These are phyloP conservation scores for Sechiopsis laciniata DNA, from an alignment of 306 rosid species.

Conservation along the genomic window DNA sequence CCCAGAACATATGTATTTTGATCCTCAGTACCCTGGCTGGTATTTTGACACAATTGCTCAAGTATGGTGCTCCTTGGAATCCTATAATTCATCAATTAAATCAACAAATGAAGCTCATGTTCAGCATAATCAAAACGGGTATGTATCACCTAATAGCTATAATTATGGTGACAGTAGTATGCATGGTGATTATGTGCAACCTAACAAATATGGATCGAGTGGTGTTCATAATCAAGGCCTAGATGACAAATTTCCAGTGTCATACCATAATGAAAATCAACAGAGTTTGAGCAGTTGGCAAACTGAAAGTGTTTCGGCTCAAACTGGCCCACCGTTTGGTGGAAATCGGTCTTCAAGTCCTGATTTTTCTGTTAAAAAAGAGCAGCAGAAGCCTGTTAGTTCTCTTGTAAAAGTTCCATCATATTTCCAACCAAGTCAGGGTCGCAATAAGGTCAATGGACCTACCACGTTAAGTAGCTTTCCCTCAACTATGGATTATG, in stretches of 20 bases:
- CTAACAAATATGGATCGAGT: constrained; percentile 36
- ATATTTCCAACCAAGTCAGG: constrained; percentile 41
- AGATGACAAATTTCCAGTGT: constrained; percentile 44
- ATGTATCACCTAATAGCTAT: constrained; percentile 29
- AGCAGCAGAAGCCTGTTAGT: constrained; percentile 43
- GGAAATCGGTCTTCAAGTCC: constrained; percentile 50
- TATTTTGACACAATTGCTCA: constrained; percentile 63
- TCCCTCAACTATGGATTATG: constrained; percentile 32
- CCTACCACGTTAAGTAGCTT: constrained; percentile 39
- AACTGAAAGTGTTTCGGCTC: constrained; percentile 30
- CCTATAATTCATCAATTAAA: constrained; percentile 44
- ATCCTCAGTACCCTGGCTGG: constrained; percentile 81
- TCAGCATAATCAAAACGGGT: constrained; percentile 45
- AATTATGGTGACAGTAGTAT: constrained; percentile 30
- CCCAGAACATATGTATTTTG: constrained; percentile 69
- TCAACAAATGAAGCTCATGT: constrained; percentile 34
- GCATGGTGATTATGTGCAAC: constrained; percentile 34
- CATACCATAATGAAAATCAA: constrained; percentile 34
- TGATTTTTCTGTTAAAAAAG: constrained; percentile 28
- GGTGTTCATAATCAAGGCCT: constrained; percentile 36
- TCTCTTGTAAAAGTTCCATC: constrained; percentile 47
- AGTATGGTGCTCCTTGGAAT: constrained; percentile 66
- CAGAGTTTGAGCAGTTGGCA: constrained; percentile 40
- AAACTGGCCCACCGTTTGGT: constrained; percentile 28
- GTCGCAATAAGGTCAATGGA: constrained; percentile 44